Percentiles rank a stretch among this genome's conserved stretches.
These are phyloP conservation scores for Penicillium waksmanii DNA, from an alignment of 495 filamentous ascomycete genomes.

Conservation along the genomic window DNA sequence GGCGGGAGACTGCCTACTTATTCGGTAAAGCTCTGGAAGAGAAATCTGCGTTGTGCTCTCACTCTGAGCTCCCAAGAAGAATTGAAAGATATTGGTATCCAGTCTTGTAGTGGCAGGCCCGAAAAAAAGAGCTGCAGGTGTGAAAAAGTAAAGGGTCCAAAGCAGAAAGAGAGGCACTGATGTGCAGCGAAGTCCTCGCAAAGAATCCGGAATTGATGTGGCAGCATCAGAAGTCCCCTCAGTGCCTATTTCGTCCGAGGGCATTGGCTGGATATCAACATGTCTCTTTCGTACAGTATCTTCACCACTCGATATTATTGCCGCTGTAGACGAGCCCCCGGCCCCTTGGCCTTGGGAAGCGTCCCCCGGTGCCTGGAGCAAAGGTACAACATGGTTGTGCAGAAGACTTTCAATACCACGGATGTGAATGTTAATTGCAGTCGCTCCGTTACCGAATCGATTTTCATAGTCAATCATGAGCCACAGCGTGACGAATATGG, in stretches of 20 bases:
- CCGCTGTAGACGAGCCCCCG: not conserved
- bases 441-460: slow-evolving; percentile 35
- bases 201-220: not conserved
- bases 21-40: slow-evolving; percentile 32
- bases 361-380: slow-evolving; percentile 15
- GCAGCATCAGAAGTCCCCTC: not conserved
- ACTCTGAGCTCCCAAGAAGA: slow-evolving; percentile 29
- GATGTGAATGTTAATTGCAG: slow-evolving; percentile 40
- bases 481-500: slow-evolving; percentile 41
- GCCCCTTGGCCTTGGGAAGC: not conserved
- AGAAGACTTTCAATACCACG: slow-evolving; percentile 35
- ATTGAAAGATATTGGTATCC: slow-evolving; percentile 32
- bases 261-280: slow-evolving; percentile 1
- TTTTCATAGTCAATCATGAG: slow-evolving; percentile 44
- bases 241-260: not conserved
- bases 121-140: slow-evolving; percentile 32
- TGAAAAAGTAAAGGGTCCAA: slow-evolving; percentile 41
- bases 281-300: not conserved
- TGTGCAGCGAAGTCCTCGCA: slow-evolving; percentile 24
- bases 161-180: slow-evolving; percentile 39
- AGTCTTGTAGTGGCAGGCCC: slow-evolving; percentile 22
- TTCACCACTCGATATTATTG: not conserved
- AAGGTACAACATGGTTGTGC: slow-evolving; percentile 37
- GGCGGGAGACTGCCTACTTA: slow-evolving; percentile 37
- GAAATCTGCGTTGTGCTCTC: slow-evolving; percentile 14